These are phyloP conservation scores for Trichoderma simmonsii DNA, from an alignment of 2,329 filamentous ascomycete genomes.

Conservation along the genomic window DNA sequence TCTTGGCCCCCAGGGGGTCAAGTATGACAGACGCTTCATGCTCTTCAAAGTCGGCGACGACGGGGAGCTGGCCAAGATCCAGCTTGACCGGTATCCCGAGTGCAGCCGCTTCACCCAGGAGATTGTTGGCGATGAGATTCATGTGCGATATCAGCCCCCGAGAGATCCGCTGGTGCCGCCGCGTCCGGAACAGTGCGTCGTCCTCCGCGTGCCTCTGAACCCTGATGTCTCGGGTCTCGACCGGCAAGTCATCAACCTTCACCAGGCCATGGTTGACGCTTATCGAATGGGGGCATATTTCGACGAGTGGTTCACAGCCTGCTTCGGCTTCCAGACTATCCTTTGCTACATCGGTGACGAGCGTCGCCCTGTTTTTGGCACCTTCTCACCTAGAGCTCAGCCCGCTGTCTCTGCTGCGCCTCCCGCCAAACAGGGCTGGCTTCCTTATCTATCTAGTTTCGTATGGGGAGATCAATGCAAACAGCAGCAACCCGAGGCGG, in stretches of 20 bases:
- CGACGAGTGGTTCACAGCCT: constrained; percentile 64
- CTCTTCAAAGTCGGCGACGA: constrained; percentile 52
- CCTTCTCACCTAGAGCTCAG: constrained; percentile 40
- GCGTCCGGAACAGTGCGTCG: constrained; percentile 34
- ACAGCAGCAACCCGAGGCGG: constrained; percentile 31
- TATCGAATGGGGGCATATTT: constrained; percentile 61
- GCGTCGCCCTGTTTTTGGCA: constrained; percentile 60
- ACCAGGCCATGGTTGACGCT: constrained; percentile 54
- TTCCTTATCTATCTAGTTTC: constrained; percentile 34
- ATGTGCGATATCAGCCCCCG: constrained; percentile 43
- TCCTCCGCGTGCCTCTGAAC: constrained; percentile 54
- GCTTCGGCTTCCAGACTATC: constrained; percentile 60
- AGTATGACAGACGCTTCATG: constrained; percentile 69
- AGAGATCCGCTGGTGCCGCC: constrained; percentile 38
- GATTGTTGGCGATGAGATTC: constrained; percentile 41
- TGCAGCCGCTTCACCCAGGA: constrained; percentile 63
- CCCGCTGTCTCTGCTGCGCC: constrained; percentile 1
- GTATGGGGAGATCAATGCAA: constrained; percentile 23
- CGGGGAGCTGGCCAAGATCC: constrained; percentile 52
- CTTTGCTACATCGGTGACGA: constrained; percentile 65
- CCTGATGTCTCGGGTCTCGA: constrained; percentile 48
- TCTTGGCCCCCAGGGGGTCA: constrained; percentile 61
- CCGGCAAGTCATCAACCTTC: constrained; percentile 53
- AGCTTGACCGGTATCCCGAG: constrained; percentile 54
- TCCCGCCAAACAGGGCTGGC: constrained; percentile 32